These are phyloP conservation scores for Mycena chlorophos DNA, from an alignment of 768 basidiomycete species.

Conservation along the genomic window DNA sequence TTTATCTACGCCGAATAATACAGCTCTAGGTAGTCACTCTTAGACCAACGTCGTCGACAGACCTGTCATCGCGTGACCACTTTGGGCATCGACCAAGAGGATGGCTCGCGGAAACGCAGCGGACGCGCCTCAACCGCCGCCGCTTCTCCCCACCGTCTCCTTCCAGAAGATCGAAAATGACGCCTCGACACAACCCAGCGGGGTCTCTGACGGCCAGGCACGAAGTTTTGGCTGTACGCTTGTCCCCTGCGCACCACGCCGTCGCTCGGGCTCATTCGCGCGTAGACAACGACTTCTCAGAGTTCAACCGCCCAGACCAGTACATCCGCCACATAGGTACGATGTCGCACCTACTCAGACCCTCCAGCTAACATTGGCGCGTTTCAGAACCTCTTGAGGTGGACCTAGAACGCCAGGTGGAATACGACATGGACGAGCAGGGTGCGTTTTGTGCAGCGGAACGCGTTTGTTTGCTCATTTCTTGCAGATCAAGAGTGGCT, in stretches of 20 bases:
- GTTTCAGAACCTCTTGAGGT: conserved; percentile 87
- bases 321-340: conserved; percentile 91
- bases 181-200: conserved; percentile 56
- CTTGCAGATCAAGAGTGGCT: conserved; percentile 90
- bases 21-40: too few species aligned
- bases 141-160: conserved; percentile 61
- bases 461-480: conserved; percentile 4
- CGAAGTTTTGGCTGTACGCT: conserved; percentile 74
- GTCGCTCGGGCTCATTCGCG: conserved; percentile 8
- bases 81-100: too few species aligned
- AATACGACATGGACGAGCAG: conserved; percentile 99
- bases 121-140: conserved; percentile 29
- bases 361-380: neutral
- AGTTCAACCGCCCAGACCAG: conserved; percentile 76
- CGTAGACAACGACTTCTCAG: conserved; percentile 59
- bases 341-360: conserved; percentile 24
- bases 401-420: conserved; percentile 89
- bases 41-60: too few species aligned
- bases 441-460: conserved; percentile 46
- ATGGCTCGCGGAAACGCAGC: conserved; percentile 42
- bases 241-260: neutral
- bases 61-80: too few species aligned
- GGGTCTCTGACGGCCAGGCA: conserved; percentile 63
- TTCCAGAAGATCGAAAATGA: conserved; percentile 69
- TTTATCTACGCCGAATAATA: too few species aligned